A percentile compares a stretch with the other conserved stretches of the same genome.
phyloP scores from a whole-genome alignment of 306 rosid species.

The Hippophae rhamnoides region DNA sequence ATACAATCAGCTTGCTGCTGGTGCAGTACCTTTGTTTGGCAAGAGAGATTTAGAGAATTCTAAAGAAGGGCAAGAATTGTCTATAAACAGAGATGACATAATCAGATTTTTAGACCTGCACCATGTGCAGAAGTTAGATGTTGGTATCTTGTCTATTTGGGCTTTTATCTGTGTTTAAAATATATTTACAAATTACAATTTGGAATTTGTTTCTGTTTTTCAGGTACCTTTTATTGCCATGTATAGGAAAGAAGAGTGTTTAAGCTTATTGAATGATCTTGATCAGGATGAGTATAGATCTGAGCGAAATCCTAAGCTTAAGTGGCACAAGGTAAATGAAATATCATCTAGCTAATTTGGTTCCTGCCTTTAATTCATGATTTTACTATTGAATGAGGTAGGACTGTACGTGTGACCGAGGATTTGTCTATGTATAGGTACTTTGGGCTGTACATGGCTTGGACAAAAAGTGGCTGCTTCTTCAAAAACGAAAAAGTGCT shows the following conservation, averaged over 20 bases:
- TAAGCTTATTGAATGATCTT: constrained; percentile 67
- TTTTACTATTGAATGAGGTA: too few species aligned
- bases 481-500: constrained; percentile 89
- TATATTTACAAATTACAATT: not conserved
- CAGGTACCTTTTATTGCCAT: constrained; percentile 86
- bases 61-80: constrained; percentile 31
- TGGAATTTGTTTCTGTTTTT: constrained; percentile 10
- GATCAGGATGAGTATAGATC: constrained; percentile 48
- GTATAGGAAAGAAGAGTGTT: constrained; percentile 91
- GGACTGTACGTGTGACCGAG: not conserved
- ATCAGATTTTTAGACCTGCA: constrained; percentile 77
- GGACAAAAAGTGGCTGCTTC: constrained; percentile 90
- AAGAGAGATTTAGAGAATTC: constrained; percentile 28
- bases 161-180: constrained; percentile 11
- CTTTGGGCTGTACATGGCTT: constrained; percentile 94
- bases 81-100: constrained; percentile 49
- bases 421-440: constrained; percentile 35
- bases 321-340: constrained; percentile 80
- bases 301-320: constrained; percentile 52
- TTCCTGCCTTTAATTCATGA: too few species aligned
- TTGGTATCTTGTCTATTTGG: constrained; percentile 33
- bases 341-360: constrained; percentile 1
- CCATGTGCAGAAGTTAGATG: constrained; percentile 87
- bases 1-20: constrained; percentile 44
- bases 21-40: constrained; percentile 53